Evolutionary conservation across 2,329 filamentous ascomycete genomes (phyloP), one percentile per base, ranked within the genome.

Genomic region (Chaetomium globosum): DNA sequence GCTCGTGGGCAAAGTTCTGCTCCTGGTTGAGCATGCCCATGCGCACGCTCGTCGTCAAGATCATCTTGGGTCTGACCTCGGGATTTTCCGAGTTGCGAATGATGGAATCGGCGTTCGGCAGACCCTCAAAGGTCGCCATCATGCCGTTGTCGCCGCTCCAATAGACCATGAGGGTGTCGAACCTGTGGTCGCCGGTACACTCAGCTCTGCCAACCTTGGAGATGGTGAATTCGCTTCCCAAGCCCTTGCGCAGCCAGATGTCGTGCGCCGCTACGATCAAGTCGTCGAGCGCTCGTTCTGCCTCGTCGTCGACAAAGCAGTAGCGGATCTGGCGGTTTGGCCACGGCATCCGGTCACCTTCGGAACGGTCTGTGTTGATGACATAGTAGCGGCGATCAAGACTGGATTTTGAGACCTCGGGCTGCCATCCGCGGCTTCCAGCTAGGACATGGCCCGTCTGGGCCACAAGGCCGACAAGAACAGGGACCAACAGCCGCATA

Each of bases 1-100:
- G 46, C 58, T 60, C 58, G 31, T 60, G 58, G 26, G 58, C 58
- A 52, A 60, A 52, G 58, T 60, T 60, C 19, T 12, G 6, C 8
- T 52, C 30, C 31, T 60, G 58, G 30, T 60, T 48, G 21, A 60
- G 48, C 58, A 60, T 60, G 31, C 58, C 58, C 58, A 60, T 60
- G 30, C 21, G 13, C 30, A n/a, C 16, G 58, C 31, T 60, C 9
- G 58, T 60, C 4, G 58, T 60, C 12, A 60, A 48, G 0, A 39
- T 10, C 58, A 52, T 52, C 48, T 43, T 23, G 28, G 58, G 46
- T 9, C 58, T 30, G 12, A 39, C 46, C 9, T 60, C 5, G 46
- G 58, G 30, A 21, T 60, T 28, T 1, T 23, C 12, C n/a, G 58
- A 16, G 3, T 10, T 4, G 1, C 58, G 58, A 2, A 52, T 13